Base-by-base conservation (phyloP, 2,329 filamentous ascomycete species). In the Venturia nashicola region DNA sequence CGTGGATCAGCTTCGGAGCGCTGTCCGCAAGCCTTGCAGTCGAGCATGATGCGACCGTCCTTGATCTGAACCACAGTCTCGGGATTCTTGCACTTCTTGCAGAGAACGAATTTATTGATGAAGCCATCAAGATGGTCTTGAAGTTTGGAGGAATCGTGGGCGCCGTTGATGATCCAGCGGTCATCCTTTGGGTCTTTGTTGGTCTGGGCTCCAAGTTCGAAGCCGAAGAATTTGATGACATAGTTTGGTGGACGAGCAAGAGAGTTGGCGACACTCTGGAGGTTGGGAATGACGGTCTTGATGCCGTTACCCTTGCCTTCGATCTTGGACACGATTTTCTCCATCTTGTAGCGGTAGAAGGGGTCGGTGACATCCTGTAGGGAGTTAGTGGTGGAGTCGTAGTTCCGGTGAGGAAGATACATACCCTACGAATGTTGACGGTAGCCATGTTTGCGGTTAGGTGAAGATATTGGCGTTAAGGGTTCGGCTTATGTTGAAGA, bases 261-360 rank as follows among this genome's bases (percentile, higher is more conserved):
- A 67, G 93, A 95, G 73, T 89, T 83, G 71, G 93, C 92, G 70
- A 99, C 91, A 75, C 90, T 95, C 83, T 87, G 90, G 75, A 99
- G 80, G 79, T 99, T 99, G 84, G 96, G 91, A 71, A 99, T 88
- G 73, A 99, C 94, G 72, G 77, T 99, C 83, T 99, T 99, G 86
- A 99, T 99, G 75, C 94, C 94, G 81, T 99, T 99, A 70, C 94
- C 94, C 80, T 99, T 99, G 80, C 94, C 94, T 81, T 99, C 94
- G 72, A 99, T 95, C 84, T 99, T 99, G 77, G 94, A 96, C 83
- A 96, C 91, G 76, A 99, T 82, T 72, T 87, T 88, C 82, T 97
- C 94, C 94, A 99, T 99, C 86, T 99, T 99, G 87, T 99, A 99
- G 78, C 94, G 94, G 82, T 99, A 99, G 86, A 97, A 99, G 80